Base-by-base conservation (phyloP, 371 early-diverging fungal species). In the Mortierella sp. region DNA sequence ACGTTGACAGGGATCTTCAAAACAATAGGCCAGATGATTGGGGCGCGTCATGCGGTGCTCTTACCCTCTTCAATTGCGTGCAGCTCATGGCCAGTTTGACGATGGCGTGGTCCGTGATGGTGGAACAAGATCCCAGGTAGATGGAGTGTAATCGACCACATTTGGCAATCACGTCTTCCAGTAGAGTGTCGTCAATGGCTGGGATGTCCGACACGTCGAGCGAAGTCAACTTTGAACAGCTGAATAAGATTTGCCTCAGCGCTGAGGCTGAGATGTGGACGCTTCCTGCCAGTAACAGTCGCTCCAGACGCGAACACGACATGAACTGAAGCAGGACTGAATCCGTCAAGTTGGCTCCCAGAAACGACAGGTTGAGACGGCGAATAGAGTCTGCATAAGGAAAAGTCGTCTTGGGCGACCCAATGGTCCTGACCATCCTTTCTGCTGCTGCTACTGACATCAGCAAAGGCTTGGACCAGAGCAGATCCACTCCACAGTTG, bases 281-380 rank as follows among this genome's bases (percentile, higher is more conserved):
- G 52, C 88, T 85, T 24, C 85, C 86, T 16, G 86, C 80, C 16
- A 90, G 60, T 19, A 88, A 81, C 27, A 90, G 57, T 39, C 88
- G 83, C 61, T 90, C 89, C 24, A 90, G 71, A 39, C 88, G 82
- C 51, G 81, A 69, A 60, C 90, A 88, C 8, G 56, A 57, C 17
- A 72, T 71, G 12, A 89, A 79, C 10, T 59, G 60, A 3, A 57
- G 53, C 24, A 89, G 60, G 4, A 79, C 62, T 0, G 67, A 53
- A 51, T 89, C 86, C 4, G 71, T 64, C 27, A 89, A 67, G 34
- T 80, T 71, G 8, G 73, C 76, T 6, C 84, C 54, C n/a, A 88
- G 79, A 41, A 82, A 71, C 8, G 86, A 82, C 50, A 89, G 71
- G 58, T 88, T 89, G 63, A 89, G 84, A 17, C 88, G 85, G 9